Base-by-base conservation (phyloP, 2,329 filamentous ascomycete species). In the Colletotrichum limetticola region DNA sequence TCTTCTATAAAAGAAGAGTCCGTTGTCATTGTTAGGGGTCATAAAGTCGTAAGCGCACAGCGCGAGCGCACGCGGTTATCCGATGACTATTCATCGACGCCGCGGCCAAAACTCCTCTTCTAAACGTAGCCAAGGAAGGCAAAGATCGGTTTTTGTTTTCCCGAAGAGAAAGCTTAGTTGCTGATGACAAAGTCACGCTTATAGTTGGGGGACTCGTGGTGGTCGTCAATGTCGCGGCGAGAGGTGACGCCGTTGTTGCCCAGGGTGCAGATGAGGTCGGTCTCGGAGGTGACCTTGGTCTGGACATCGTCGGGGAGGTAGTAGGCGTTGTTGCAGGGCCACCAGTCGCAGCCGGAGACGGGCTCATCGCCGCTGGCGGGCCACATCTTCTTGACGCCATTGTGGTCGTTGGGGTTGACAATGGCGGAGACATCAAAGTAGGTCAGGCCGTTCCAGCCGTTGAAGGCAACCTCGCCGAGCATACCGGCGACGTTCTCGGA, bases 391-490 rank as follows among this genome's bases (percentile, higher is more conserved):
- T 90, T 89, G 77, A 91, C 84, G 76, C 87, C 87, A 75, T 85
- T 70, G 75, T 81, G 76, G 80, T 90, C 89, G 52, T 78, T 78
- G 63, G 87, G 80, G 80, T 87, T 82, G 76, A 90, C 86, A 75
- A 91, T 90, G 79, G 88, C 88, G 12, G 88, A 90, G 74, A 91
- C 87, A 75, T 91, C 89, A 71, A 88, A 91, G 85, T 86, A 91
- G 70, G 86, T 89, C 71, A 83, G 74, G 75, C 82, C 87, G 65
- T 79, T 77, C 80, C 80, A 88, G 78, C 85, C 87, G 66, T 85
- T 82, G 78, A 87, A 88, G 75, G 82, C 81, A 68, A 87, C 82
- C 83, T 88, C 86, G 66, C 86, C 86, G 69, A 88, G 84, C 86
- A 88, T 90, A 76, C 88, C 88, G 5, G 83, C 79, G 55, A 77